phyloP scores from a whole-genome alignment of 306 rosid genomes.

The Trichosanthes cucumerina region DNA sequence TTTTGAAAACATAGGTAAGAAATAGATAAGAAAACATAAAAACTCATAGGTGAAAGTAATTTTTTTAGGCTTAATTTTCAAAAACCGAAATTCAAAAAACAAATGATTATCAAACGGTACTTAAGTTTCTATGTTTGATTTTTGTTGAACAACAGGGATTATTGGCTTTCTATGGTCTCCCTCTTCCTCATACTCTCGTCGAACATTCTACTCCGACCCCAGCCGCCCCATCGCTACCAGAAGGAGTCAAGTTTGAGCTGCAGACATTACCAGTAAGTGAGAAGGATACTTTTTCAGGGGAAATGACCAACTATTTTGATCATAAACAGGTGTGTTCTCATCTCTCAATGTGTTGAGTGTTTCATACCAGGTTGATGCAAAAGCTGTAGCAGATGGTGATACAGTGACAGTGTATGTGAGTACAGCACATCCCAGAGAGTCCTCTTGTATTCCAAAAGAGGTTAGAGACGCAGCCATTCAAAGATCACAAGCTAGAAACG shows the following conservation, averaged over 20 bases:
- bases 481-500: slow-evolving; percentile 51
- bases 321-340: neutral
- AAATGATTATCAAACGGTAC: no score
- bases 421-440: slow-evolving; percentile 61
- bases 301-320: slow-evolving; percentile 14
- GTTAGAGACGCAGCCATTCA: slow-evolving; percentile 38
- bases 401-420: slow-evolving; percentile 76
- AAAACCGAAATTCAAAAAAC: no score
- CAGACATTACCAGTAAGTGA: slow-evolving; percentile 52
- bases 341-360: neutral
- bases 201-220: slow-evolving; percentile 28
- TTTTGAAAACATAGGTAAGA: no score
- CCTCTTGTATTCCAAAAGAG: slow-evolving; percentile 41
- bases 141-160: slow-evolving; percentile 33
- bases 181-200: slow-evolving; percentile 40
- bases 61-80: no score
- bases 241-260: slow-evolving; percentile 54
- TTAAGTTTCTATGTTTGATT: neutral
- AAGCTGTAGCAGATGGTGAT: slow-evolving; percentile 89
- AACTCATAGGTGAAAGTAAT: no score
- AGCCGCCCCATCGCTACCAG: slow-evolving; percentile 27
- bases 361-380: slow-evolving; percentile 51
- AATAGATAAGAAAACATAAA: no score
- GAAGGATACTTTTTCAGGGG: neutral
- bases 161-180: slow-evolving; percentile 55